These are phyloP conservation scores for Malassezia restricta DNA, from an alignment of 1,284 basidiomycete species.

Conservation along the genomic window DNA sequence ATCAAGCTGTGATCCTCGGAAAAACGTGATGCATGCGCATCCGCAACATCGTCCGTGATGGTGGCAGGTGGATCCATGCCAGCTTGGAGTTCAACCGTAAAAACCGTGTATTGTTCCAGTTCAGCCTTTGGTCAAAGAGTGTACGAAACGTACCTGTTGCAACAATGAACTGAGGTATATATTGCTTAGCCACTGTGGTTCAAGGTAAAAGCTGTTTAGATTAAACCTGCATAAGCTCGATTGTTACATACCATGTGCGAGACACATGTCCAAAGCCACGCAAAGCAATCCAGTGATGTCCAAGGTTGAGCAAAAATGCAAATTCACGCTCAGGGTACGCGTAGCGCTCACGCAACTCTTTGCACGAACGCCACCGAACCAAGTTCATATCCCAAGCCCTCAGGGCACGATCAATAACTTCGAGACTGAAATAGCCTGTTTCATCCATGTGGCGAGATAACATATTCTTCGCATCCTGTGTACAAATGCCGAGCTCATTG, in stretches of 20 bases:
- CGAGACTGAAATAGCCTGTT: slow-evolving; percentile 38
- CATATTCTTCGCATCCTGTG: slow-evolving; percentile 17
- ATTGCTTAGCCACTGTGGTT: slow-evolving; percentile 35
- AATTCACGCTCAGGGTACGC: slow-evolving; percentile 29
- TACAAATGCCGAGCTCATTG: slow-evolving; percentile 22
- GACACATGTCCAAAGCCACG: slow-evolving; percentile 27
- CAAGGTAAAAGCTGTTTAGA: slow-evolving; percentile 35
- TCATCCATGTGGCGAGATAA: slow-evolving; percentile 37
- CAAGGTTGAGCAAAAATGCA: slow-evolving; percentile 41
- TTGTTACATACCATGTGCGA: slow-evolving; percentile 1
- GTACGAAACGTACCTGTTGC: slow-evolving; percentile 16
- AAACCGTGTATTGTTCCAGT: slow-evolving; percentile 38
- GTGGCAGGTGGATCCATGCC: neutral
- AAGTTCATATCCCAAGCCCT: slow-evolving; percentile 19
- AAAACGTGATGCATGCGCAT: neutral
- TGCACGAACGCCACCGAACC: slow-evolving; percentile 14
- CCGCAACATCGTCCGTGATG: slow-evolving; percentile 6
- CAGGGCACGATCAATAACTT: slow-evolving; percentile 35
- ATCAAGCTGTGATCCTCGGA: neutral
- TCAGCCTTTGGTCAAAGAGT: slow-evolving; percentile 15
- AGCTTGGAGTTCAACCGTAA: slow-evolving; percentile 20
- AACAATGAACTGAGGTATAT: slow-evolving; percentile 37
- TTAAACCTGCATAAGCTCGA: slow-evolving; percentile 23
- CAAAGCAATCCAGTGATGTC: slow-evolving; percentile 41
- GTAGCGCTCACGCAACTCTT: neutral